Percentiles rank a stretch among this genome's conserved stretches.
These are phyloP conservation scores for Heliamphora pulchella DNA, from an alignment of 179 eudicot genomes.

Conservation along the genomic window DNA sequence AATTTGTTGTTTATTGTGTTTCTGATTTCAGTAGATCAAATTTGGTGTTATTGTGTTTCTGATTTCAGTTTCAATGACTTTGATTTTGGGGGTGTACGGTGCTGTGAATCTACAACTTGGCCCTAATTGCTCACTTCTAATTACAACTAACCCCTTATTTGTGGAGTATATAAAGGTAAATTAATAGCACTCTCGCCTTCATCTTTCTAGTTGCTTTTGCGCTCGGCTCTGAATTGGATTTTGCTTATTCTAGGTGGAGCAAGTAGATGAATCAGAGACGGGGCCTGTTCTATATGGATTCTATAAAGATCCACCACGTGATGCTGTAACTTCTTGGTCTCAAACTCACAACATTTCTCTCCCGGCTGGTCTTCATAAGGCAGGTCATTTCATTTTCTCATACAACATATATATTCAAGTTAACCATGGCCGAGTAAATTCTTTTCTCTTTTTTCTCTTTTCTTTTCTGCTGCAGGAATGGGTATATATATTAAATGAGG, in stretches of 20 bases:
- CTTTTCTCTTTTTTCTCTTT: background rate
- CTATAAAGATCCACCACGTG: slow-evolving; percentile 39
- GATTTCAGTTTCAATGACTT: slow-evolving; percentile 34
- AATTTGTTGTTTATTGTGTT: background rate
- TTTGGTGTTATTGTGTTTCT: background rate
- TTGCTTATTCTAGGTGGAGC: slow-evolving; percentile 37
- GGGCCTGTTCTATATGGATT: slow-evolving; percentile 65
- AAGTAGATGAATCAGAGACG: slow-evolving; percentile 27
- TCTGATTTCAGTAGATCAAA: slow-evolving; percentile 2
- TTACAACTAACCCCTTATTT: slow-evolving; percentile 49
- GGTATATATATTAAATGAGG: slow-evolving; percentile 57
- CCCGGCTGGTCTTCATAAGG: slow-evolving; percentile 39
- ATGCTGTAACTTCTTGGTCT: slow-evolving; percentile 49
- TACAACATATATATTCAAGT: background rate
- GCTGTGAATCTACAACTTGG: slow-evolving; percentile 47
- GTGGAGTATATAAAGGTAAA: slow-evolving; percentile 59
- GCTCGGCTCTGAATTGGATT: background rate
- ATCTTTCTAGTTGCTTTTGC: background rate
- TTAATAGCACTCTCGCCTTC: background rate
- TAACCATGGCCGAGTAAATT: background rate
- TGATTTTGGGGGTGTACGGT: slow-evolving; percentile 66
- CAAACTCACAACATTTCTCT: slow-evolving; percentile 32
- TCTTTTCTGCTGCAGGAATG: slow-evolving; percentile 47
- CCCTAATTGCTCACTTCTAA: slow-evolving; percentile 52
- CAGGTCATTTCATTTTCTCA: slow-evolving; percentile 18